These are phyloP conservation scores for Solioccasus polychromus DNA, from an alignment of 768 basidiomycete species.

Conservation along the genomic window DNA sequence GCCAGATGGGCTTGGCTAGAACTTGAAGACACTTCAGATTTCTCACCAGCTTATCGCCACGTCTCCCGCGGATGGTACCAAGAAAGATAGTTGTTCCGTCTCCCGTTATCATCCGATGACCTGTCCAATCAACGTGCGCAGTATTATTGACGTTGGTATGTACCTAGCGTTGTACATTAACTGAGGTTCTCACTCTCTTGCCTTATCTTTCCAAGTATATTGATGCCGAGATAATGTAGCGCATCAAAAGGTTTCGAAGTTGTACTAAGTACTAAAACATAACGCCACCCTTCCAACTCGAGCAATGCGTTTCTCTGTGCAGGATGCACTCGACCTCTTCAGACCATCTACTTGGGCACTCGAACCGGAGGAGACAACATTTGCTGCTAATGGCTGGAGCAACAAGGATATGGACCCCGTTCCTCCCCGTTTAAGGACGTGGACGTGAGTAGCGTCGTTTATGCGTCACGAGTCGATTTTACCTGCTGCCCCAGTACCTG, in stretches of 20 bases:
- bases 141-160: background rate
- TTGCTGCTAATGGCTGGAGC: constrained; percentile 61
- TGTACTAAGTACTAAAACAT: background rate
- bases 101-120: background rate
- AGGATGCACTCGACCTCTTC: constrained; percentile 4
- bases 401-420: constrained; percentile 82
- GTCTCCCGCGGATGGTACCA: too few species aligned
- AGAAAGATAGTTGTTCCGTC: background rate
- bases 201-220: constrained; percentile 7
- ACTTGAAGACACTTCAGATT: too few species aligned
- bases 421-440: constrained; percentile 55
- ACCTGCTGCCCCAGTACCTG: constrained; percentile 34
- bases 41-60: too few species aligned
- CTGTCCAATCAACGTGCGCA: background rate
- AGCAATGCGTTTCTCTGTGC: constrained; percentile 9
- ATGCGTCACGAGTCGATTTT: background rate
- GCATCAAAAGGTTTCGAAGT: constrained; percentile 7
- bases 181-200: background rate
- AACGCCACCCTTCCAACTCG: background rate
- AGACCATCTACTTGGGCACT: constrained; percentile 21
- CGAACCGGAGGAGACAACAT: constrained; percentile 37
- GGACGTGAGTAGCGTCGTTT: constrained; percentile 38
- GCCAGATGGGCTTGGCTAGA: too few species aligned
- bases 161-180: background rate
- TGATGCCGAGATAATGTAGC: constrained; percentile 5